Base-by-base conservation (phyloP, 2,329 filamentous ascomycete genomes). In the Lecanicillium sp. region DNA sequence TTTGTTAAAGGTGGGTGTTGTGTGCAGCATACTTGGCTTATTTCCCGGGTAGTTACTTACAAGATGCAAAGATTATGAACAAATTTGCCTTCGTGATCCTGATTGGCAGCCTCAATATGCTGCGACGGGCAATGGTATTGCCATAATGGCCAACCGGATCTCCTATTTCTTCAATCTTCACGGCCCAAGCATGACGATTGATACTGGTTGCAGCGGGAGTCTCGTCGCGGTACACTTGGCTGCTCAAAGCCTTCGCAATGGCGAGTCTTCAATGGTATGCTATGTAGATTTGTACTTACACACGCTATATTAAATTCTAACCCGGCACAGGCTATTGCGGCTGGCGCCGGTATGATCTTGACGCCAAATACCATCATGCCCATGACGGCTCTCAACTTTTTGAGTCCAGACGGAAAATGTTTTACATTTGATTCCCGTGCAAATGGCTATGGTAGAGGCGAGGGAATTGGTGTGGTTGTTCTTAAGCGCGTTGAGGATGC, bases 391-490 rank as follows among this genome's bases (percentile, higher is more conserved):
- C 52, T 74, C 14, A 71, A 70, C 44, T 72, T 75, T 37, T 56
- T 75, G 1, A 71, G 69, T 31, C 63, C 68, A 2, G 63, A 70
- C 40, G 70, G 71, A 2, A 70, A 63, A 42, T 68, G 62, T 27
- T 68, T 68, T 43, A 71, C 71, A 5, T 80, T 73, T 49, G 78
- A 79, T 47, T 51, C 62, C n/a, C 63, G 65, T 3, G 79, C 75
- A 14, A 72, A 75, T 42, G 80, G 80, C 1, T 84, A 83, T 49
- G 77, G 71, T 0, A 65, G 78, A 22, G 79, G 78, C 2, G 80
- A 84, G 49, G 80, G 78, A 1, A 63, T 74, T 18, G 75, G 68
- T 0, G 64, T 73, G n/a, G 55, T 83, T 2, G 49, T 82, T 4
- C 50, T 83, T 33, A 83, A 83, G 54, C 67, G 67, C 2, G 57